Base-by-base conservation (phyloP, 495 filamentous ascomycete genomes). In the Hypoxylon crocopeplum region DNA sequence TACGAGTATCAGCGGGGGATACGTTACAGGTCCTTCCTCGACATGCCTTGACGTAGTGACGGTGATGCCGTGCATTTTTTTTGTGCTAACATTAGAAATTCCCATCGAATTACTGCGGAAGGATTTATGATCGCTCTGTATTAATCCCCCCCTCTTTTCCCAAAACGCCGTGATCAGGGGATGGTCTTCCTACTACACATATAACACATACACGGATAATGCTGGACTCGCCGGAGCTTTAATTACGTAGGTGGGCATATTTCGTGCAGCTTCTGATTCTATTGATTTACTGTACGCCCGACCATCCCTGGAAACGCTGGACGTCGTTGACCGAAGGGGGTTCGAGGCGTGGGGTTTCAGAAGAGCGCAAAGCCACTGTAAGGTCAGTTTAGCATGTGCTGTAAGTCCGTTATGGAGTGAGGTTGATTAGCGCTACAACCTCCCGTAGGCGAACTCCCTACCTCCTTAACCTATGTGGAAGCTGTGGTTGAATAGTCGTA, bases 81-180 rank as follows among this genome's bases (percentile, higher is more conserved):
- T 21, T 48, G 55, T 64, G 55, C 61, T 64, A 64, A 47, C 55
- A 64, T 64, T 64, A 64, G 61, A 64, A 59, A 30, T 33, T 32
- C 36, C 45, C 37, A 49, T 38, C 34, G 15, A 48, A 37, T 54
- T 41, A 25, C 45, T 40, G 39, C 55, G 39, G 46, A 64, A 64
- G 61, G 61, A 64, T 64, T 52, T 56, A 45, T 37, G 36, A 50
- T 56, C 61, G 61, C 45, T 51, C 45, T 37, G 44, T 32, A 19
- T 55, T 49, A 56, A 50, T 50, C 46, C 50, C 45, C 48, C 60
- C 33, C 41, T 38, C n/a, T 48, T 22, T 16, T 48, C 20, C 46
- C 21, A 54, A 47, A 27, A 47, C 59, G 59, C 59, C 41, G 19
- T 41, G 46, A 56, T 47, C 58, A 55, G 19, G 46, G 32, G 42